These are phyloP conservation scores for Podaxis sp. DNA, from an alignment of 768 basidiomycete genomes.

Conservation along the genomic window DNA sequence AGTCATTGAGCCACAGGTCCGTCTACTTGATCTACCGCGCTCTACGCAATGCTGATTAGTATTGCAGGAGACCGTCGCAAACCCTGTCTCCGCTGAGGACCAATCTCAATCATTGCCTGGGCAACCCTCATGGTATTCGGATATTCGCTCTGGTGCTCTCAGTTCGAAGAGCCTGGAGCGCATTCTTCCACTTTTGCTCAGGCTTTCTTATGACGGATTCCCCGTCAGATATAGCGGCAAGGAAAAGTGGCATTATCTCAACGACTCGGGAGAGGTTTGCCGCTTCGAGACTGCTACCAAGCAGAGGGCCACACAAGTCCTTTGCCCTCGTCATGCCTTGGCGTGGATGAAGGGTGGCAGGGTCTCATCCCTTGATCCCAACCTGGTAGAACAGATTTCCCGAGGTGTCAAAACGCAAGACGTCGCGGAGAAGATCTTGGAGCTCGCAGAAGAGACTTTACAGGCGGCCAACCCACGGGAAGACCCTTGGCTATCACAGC, in stretches of 20 bases:
- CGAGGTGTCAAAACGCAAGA: conserved; percentile 33
- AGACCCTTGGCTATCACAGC: conserved; percentile 58
- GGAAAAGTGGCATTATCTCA: conserved; percentile 66
- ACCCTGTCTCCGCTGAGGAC: no score
- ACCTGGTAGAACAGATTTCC: conserved; percentile 45
- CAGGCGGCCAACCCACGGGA: conserved; percentile 16
- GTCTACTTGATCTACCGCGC: conserved; percentile 15
- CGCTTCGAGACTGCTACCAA: conserved; percentile 39
- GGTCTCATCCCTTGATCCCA: conserved; percentile 35
- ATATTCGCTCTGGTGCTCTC: conserved; percentile 41
- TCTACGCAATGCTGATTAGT: background rate
- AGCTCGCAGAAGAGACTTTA: conserved; percentile 35
- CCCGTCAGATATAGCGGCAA: conserved; percentile 51
- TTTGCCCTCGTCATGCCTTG: conserved; percentile 43
- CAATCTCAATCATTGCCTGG: background rate
- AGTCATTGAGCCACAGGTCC: conserved; percentile 13
- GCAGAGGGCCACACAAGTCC: conserved; percentile 38
- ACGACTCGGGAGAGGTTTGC: conserved; percentile 24
- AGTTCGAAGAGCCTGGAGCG: conserved; percentile 38
- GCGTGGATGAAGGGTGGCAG: conserved; percentile 37
- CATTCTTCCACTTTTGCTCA: conserved; percentile 65
- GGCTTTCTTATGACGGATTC: conserved; percentile 52
- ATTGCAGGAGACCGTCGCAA: background rate
- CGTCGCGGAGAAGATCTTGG: conserved; percentile 30
- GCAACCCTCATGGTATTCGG: conserved; percentile 56